phyloP scores from a whole-genome alignment of 305 asterid genomes.

The Solanum hybrid region DNA sequence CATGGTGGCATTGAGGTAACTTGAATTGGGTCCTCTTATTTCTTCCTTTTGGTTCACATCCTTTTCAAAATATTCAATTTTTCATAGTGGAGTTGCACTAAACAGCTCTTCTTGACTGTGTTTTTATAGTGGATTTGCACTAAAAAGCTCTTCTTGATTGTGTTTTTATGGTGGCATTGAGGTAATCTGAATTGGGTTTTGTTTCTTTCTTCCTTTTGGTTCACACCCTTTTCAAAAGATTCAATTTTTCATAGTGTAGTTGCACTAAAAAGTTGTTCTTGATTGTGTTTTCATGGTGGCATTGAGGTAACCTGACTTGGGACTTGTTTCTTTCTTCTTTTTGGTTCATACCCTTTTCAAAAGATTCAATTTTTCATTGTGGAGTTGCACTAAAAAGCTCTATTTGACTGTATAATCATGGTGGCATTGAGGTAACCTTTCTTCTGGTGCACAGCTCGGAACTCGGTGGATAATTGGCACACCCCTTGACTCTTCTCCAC shows the following conservation, averaged over 20 bases:
- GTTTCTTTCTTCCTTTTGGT: not conserved
- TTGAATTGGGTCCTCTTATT: not conserved
- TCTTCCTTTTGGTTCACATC: constrained; percentile 5
- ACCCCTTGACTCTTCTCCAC: not conserved
- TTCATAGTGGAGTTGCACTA: constrained; percentile 6
- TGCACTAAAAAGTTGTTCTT: constrained; percentile 12
- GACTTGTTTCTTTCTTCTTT: not conserved
- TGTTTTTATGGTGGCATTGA: constrained; percentile 5
- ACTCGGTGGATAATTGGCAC: not conserved
- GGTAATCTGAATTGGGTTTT: not conserved
- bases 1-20: not conserved
- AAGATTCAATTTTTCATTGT: not conserved
- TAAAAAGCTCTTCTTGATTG: constrained; percentile 17
- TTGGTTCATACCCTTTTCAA: constrained; percentile 13
- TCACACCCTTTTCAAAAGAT: constrained; percentile 8
- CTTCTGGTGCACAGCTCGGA: constrained; percentile 25
- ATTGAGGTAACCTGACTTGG: constrained; percentile 6
- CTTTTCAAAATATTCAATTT: constrained; percentile 4
- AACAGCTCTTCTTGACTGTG: constrained; percentile 11
- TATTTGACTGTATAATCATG: constrained; percentile 18
- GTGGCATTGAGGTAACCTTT: constrained; percentile 16
- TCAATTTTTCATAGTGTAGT: not conserved
- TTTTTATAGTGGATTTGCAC: constrained; percentile 10
- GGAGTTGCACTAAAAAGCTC: constrained; percentile 12
- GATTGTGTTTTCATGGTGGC: constrained; percentile 23